These are phyloP conservation scores for Evernia prunastri DNA, from an alignment of 495 filamentous ascomycete genomes.

Conservation along the genomic window DNA sequence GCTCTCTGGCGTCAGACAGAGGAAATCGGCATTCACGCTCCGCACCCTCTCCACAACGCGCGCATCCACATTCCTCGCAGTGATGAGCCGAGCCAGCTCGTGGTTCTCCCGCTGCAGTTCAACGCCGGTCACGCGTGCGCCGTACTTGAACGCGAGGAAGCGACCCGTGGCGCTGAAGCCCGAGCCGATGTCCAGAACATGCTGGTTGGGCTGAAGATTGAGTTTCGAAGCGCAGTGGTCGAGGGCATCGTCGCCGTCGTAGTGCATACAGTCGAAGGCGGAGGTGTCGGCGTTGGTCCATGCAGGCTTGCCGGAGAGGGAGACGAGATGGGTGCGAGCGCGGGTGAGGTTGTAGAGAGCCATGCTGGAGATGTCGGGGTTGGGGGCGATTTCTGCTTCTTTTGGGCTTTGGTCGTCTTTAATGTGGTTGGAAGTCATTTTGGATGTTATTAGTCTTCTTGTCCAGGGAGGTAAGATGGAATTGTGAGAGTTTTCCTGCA, in stretches of 20 bases:
- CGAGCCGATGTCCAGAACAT: slow-evolving; percentile 10
- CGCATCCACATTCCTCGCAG: background rate
- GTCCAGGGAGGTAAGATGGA: too few relatives aligned
- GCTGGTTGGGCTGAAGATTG: background rate
- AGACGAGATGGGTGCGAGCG: background rate
- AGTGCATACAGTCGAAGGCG: slow-evolving; percentile 17
- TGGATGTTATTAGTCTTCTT: too few relatives aligned
- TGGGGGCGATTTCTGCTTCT: too few relatives aligned
- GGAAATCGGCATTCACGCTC: slow-evolving; percentile 13
- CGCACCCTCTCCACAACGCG: background rate
- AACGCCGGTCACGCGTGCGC: slow-evolving; percentile 3
- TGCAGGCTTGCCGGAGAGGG: background rate
- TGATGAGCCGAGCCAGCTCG: slow-evolving; percentile 6
- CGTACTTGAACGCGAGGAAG: slow-evolving; percentile 9
- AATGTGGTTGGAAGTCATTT: too few relatives aligned
- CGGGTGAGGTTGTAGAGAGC: slow-evolving; percentile 10
- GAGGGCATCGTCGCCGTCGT: slow-evolving; percentile 11
- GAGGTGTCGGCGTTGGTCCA: slow-evolving; percentile 12
- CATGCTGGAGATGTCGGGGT: slow-evolving; percentile 1
- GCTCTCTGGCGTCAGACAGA: background rate
- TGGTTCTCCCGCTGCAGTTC: slow-evolving; percentile 7
- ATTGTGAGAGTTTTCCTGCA: too few relatives aligned
- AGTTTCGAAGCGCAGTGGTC: background rate
- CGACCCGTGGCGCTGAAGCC: slow-evolving; percentile 13
- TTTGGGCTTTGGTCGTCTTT: too few relatives aligned